Conservation (phyloP, 2,329 filamentous ascomycete genomes). For the Xylariaceae sp. region DNA sequence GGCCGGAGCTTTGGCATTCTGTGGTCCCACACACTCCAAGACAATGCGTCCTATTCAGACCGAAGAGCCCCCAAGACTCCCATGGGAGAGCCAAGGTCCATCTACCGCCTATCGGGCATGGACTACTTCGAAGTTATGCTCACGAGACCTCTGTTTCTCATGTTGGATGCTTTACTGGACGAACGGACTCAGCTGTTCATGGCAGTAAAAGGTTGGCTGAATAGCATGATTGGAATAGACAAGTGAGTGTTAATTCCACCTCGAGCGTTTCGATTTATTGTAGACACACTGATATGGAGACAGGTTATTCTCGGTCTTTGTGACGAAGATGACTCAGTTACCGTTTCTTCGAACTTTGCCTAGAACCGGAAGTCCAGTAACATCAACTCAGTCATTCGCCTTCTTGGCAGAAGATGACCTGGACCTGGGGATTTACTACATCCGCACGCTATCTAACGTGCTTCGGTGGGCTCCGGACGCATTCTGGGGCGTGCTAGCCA, state of each 20-base stretch:
- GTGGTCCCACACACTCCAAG: conserved; percentile 73
- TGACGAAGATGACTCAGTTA: conserved; percentile 49
- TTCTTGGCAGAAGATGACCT: conserved; percentile 58
- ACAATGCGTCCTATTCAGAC: conserved; percentile 39
- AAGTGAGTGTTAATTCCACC: conserved; percentile 36
- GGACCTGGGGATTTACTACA: conserved; percentile 69
- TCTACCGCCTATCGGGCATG: conserved; percentile 41
- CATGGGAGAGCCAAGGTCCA: conserved; percentile 23
- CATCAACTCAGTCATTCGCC: conserved; percentile 20
- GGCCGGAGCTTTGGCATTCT: conserved; percentile 66
- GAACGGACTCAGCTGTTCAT: conserved; percentile 67
- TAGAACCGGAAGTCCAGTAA: conserved; percentile 14
- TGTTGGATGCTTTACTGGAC: conserved; percentile 70
- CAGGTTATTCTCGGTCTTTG: conserved; percentile 55
- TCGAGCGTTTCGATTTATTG: background rate
- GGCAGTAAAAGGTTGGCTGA: conserved; percentile 74
- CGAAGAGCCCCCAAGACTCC: conserved; percentile 33
- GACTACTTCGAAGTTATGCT: conserved; percentile 67
- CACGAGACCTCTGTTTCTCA: conserved; percentile 70
- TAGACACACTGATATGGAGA: conserved; percentile 4
- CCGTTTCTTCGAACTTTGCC: conserved; percentile 38
- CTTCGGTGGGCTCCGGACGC: conserved; percentile 60
- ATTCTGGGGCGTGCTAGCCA: conserved; percentile 63
- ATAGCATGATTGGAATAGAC: conserved; percentile 55
- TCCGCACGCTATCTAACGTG: conserved; percentile 67